Evolutionary conservation across 2,329 filamentous ascomycete species (phyloP).

Genomic region (Colletotrichum cordylinicola): DNA sequence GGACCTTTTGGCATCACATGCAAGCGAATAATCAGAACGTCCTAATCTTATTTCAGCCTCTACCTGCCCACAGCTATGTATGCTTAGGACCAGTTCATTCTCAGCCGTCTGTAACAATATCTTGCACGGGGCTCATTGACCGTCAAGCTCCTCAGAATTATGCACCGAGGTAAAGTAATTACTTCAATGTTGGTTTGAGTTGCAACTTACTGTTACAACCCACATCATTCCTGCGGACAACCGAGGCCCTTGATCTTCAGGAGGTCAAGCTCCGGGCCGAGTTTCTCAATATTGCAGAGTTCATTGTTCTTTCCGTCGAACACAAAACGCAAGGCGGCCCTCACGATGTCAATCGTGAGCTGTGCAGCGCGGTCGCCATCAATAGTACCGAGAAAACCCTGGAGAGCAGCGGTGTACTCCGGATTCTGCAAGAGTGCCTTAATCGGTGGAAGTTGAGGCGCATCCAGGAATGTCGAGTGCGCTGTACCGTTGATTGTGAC

Average conservation of each 20-base stretch:
- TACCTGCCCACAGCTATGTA: neutral
- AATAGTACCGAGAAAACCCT: neutral
- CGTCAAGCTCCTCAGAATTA: neutral
- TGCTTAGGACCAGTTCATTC: neutral
- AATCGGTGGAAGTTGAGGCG: neutral
- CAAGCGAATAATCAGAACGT: neutral
- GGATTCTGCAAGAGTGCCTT: neutral
- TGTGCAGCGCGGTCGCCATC: neutral
- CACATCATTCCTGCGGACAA: neutral
- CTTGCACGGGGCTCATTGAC: neutral
- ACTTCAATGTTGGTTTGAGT: neutral
- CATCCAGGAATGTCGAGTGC: conserved; percentile 37
- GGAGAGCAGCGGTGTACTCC: neutral
- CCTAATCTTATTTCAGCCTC: neutral
- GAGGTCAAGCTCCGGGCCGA: neutral
- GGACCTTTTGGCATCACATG: neutral
- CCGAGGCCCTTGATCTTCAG: neutral
- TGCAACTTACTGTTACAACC: neutral
- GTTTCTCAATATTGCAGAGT: neutral
- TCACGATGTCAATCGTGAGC: neutral
- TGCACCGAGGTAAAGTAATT: neutral
- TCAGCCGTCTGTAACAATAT: neutral
- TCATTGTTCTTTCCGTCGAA: neutral
- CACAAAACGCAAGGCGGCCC: neutral
- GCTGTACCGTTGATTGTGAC: conserved; percentile 27